phyloP scores from a whole-genome alignment of 2,329 filamentous ascomycete species.

The Basipetospora chlamydospora region DNA sequence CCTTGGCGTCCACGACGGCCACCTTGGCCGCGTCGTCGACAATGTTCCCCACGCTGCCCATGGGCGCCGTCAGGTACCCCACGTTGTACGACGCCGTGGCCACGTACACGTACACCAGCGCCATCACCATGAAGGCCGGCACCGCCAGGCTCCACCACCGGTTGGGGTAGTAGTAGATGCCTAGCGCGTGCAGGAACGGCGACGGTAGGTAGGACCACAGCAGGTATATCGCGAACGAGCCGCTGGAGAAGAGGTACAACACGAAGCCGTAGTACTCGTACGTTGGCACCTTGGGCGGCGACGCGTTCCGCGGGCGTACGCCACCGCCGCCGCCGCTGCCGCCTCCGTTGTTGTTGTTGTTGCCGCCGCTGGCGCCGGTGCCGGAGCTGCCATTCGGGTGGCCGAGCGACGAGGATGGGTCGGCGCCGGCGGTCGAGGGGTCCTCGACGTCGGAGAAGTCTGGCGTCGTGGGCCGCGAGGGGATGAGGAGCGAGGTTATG shows the following conservation, averaged over 20 bases:
- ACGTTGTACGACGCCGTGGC: conserved; percentile 85
- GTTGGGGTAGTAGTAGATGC: conserved; percentile 93
- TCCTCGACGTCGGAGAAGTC: conserved; percentile 83
- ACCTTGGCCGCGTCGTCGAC: conserved; percentile 83
- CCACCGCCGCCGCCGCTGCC: too few species aligned
- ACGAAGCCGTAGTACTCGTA: conserved; percentile 99
- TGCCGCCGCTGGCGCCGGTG: too few species aligned
- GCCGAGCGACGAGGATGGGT: too few species aligned
- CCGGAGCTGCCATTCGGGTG: too few species aligned
- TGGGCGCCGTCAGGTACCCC: conserved; percentile 68
- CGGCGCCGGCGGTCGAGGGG: conserved; percentile 61
- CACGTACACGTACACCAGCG: conserved; percentile 83
- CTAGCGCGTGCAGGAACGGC: conserved; percentile 80
- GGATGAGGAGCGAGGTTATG: conserved; percentile 77
- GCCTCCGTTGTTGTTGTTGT: too few species aligned
- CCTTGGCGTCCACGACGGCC: conserved; percentile 64
- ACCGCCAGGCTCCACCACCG: conserved; percentile 95
- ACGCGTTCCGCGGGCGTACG: too few species aligned
- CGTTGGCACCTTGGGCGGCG: conserved; percentile 87
- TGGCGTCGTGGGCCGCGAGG: conserved; percentile 83
- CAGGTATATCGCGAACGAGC: conserved; percentile 60
- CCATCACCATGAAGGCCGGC: conserved; percentile 78
- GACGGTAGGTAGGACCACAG: conserved; percentile 85
- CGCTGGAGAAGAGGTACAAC: conserved; percentile 75
- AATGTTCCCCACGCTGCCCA: conserved; percentile 72